Percentiles rank a stretch among this genome's conserved stretches.
phyloP scores from a whole-genome alignment of 345 rosid species.

The Bretschneidera sinensis region DNA sequence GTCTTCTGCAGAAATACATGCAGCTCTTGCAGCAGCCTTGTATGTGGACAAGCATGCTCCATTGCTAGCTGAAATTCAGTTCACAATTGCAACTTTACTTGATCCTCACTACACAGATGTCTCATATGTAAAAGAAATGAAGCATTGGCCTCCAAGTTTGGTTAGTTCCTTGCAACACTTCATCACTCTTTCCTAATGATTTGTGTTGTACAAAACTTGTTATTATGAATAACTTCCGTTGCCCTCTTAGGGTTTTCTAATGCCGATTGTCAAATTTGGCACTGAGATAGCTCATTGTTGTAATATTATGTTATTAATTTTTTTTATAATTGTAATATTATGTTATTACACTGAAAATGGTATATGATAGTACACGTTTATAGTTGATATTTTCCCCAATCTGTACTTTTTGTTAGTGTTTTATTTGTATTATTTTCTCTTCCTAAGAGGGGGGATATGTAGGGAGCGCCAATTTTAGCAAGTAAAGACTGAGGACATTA shows the following conservation, averaged over 20 bases:
- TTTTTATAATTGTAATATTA: too few species aligned
- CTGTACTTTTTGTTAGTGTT: too few species aligned
- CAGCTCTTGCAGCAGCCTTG: conserved; percentile 58
- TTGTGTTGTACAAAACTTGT: not conserved
- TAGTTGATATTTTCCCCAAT: too few species aligned
- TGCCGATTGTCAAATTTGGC: not conserved
- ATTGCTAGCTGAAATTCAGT: conserved; percentile 54
- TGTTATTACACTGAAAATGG: too few species aligned
- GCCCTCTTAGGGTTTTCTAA: not conserved
- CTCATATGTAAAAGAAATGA: conserved; percentile 47
- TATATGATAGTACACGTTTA: too few species aligned
- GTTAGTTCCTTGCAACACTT: conserved; percentile 50
- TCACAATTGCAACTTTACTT: conserved; percentile 50
- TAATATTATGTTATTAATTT: too few species aligned
- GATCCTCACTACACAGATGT: conserved; percentile 58
- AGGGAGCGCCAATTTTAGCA: too few species aligned
- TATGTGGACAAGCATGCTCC: conserved; percentile 56
- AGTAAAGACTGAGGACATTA: too few species aligned
- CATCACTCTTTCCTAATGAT: conserved; percentile 43
- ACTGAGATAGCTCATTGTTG: not conserved
- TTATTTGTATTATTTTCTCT: too few species aligned
- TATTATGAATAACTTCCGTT: not conserved
- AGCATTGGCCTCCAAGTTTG: conserved; percentile 74
- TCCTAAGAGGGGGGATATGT: too few species aligned
- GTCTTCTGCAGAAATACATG: conserved; percentile 44